phyloP scores from a whole-genome alignment of 352 stramenopile genomes.

The Pythium diclinum region DNA sequence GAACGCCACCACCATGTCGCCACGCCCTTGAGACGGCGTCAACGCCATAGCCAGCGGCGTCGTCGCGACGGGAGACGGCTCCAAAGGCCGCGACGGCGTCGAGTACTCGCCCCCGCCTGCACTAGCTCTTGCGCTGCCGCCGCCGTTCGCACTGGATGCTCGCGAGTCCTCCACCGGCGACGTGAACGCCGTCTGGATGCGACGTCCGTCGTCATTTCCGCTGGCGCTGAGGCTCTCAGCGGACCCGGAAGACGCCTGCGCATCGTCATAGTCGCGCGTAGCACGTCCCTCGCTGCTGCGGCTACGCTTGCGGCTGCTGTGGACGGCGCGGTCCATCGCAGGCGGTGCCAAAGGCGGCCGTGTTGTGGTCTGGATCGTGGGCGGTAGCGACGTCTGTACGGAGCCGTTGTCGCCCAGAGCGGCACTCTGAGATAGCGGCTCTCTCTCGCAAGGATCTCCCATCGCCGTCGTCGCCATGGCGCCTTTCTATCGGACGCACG shows the following conservation, averaged over 20 bases:
- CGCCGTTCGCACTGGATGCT: not conserved
- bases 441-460: not conserved
- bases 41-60: constrained; percentile 15
- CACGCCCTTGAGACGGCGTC: constrained; percentile 12
- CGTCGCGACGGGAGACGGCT: not conserved
- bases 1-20: constrained; percentile 10
- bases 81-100: constrained; percentile 14
- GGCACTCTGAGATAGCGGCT: not conserved
- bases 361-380: constrained; percentile 10
- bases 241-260: not conserved
- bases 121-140: not conserved
- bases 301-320: constrained; percentile 25
- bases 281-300: constrained; percentile 19
- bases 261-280: not conserved
- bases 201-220: not conserved
- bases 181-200: not conserved
- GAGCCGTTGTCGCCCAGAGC: not conserved
- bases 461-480: constrained; percentile 3
- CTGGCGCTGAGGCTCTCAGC: not conserved
- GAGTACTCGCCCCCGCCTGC: constrained; percentile 4
- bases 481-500: not conserved
- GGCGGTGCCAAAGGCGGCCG: constrained; percentile 15
- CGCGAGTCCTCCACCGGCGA: not conserved
- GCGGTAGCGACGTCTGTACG: constrained; percentile 13
- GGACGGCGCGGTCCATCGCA: not conserved